A percentile compares a stretch with the other conserved stretches of the same genome.
phyloP scores from a whole-genome alignment of 805 yeast species.

The Wickerhamiella vanderwaltii region DNA sequence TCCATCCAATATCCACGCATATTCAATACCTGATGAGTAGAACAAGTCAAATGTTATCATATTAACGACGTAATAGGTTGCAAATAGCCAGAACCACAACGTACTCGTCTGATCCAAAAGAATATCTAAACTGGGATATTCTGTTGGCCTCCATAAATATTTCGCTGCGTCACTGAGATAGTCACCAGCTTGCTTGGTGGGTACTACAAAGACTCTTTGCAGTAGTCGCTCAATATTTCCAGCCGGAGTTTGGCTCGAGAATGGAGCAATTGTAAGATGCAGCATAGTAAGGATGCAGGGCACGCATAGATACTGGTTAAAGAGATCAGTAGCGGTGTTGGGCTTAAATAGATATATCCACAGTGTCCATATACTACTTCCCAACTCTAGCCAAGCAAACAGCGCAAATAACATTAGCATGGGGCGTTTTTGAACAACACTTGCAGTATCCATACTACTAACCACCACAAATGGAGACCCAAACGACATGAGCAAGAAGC shows the following conservation, averaged over 20 bases:
- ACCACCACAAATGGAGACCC: conserved; percentile 18
- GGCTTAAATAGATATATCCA: conserved; percentile 8
- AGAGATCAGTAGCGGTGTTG: conserved; percentile 1
- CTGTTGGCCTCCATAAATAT: neutral
- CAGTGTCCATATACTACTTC: conserved; percentile 3
- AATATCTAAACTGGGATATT: neutral
- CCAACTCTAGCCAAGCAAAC: conserved; percentile 11
- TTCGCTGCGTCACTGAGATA: neutral
- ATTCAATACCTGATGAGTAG: conserved; percentile 10
- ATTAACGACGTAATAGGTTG: neutral
- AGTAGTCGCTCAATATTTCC: conserved; percentile 11
- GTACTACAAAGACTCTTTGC: neutral
- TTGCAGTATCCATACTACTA: conserved; percentile 10
- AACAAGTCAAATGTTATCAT: conserved; percentile 5
- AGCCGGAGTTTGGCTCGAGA: conserved; percentile 10
- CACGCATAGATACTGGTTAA: conserved; percentile 8
- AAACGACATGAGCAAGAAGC: conserved; percentile 16
- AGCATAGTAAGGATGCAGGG: conserved; percentile 4
- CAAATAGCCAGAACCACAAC: conserved; percentile 11
- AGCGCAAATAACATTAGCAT: conserved; percentile 6
- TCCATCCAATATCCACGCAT: conserved; percentile 5
- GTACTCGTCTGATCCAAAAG: neutral
- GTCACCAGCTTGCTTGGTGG: neutral
- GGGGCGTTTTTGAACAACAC: conserved; percentile 6
- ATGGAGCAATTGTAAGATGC: conserved; percentile 4